Evolutionary conservation across 2,329 filamentous ascomycete species (phyloP).

Genomic region (Claviceps monticola): DNA sequence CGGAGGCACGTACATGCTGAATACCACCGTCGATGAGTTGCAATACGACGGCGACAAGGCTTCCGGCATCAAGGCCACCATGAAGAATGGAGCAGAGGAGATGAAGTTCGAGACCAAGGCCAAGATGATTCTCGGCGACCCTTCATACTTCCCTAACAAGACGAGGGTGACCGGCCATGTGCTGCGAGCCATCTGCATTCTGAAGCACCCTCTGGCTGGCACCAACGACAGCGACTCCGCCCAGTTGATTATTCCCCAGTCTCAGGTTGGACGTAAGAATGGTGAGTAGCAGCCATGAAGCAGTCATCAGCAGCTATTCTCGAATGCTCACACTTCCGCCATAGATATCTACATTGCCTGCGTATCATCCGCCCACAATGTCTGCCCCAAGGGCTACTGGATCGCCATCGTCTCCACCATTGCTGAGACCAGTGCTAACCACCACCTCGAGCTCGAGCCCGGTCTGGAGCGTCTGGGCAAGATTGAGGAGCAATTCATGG

Average conservation of each 20-base stretch:
- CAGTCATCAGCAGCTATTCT: background rate
- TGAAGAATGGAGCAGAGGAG: constrained; percentile 67
- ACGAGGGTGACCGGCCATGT: constrained; percentile 78
- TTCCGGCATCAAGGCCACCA: constrained; percentile 93
- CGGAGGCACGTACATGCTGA: constrained; percentile 98
- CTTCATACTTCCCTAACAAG: constrained; percentile 90
- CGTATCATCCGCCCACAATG: constrained; percentile 90
- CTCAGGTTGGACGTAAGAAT: constrained; percentile 91
- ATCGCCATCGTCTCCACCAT: constrained; percentile 98
- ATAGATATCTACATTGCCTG: constrained; percentile 92
- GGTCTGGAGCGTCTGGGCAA: constrained; percentile 83
- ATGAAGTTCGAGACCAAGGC: constrained; percentile 96
- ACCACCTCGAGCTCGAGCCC: constrained; percentile 86
- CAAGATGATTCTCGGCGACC: constrained; percentile 90
- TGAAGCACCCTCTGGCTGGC: constrained; percentile 86
- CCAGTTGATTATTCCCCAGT: constrained; percentile 96
- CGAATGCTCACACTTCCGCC: background rate
- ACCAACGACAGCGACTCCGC: constrained; percentile 81
- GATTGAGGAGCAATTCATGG: constrained; percentile 97
- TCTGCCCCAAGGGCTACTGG: constrained; percentile 98
- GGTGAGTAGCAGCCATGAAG: constrained; percentile 39
- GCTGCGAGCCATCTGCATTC: constrained; percentile 90
- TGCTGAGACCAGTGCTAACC: constrained; percentile 80
- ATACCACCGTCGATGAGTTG: constrained; percentile 85
- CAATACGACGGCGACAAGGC: constrained; percentile 74